Conservation (phyloP, 2,329 filamentous ascomycete genomes). For the Colletotrichum sansevieriae region DNA sequence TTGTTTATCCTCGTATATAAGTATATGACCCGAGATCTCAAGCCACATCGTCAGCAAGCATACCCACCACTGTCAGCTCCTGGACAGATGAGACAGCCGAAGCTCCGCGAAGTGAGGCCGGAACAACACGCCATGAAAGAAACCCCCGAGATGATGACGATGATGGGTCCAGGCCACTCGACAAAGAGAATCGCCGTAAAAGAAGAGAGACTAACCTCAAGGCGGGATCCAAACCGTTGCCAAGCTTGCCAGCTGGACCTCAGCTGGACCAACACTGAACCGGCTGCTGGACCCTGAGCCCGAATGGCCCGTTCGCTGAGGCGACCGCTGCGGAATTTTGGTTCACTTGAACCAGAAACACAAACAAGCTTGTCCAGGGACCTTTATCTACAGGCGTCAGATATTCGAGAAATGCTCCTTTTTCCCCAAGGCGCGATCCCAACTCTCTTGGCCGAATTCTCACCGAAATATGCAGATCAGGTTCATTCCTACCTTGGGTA, state of each 20-base stretch:
- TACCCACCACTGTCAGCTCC: conserved; percentile 1
- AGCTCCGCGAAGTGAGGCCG: conserved; percentile 13
- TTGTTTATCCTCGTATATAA: conserved; percentile 1
- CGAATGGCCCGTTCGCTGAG: neutral
- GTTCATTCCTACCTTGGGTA: neutral
- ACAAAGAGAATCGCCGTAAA: conserved; percentile 1
- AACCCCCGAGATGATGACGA: conserved; percentile 8
- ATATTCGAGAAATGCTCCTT: conserved; percentile 14
- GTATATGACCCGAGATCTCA: neutral
- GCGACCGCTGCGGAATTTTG: neutral
- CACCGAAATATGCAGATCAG: conserved; percentile 19
- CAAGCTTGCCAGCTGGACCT: conserved; percentile 10
- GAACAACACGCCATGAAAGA: conserved; percentile 17
- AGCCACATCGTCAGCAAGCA: neutral
- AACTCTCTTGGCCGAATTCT: conserved; percentile 9
- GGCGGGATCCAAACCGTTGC: neutral
- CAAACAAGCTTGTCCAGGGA: neutral
- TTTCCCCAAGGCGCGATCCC: neutral
- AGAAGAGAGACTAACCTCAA: neutral
- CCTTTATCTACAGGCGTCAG: neutral
- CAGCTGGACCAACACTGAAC: neutral
- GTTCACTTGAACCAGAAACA: conserved; percentile 6
- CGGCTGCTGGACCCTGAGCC: neutral
- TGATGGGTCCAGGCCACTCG: neutral
- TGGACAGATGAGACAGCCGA: conserved; percentile 15